A percentile compares a stretch with the other conserved stretches of the same genome.
Evolutionary conservation across 345 rosid genomes (phyloP).

Genomic region (Brassica cretica): DNA sequence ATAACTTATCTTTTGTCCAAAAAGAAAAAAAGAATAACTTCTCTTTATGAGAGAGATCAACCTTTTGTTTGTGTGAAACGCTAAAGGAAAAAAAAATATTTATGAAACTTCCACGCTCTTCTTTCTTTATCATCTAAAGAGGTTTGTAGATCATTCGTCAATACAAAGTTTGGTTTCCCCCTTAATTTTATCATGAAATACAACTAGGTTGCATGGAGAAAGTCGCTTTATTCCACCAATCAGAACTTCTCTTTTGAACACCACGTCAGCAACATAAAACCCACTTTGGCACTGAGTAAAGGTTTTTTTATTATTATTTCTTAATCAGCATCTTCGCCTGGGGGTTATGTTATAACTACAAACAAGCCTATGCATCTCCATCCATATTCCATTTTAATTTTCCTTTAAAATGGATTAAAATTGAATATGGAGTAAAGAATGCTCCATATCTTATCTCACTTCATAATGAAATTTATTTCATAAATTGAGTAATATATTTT

Average conservation of each 20-base stretch:
- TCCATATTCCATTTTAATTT: too few relatives aligned
- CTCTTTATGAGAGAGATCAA: background rate
- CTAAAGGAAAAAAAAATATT: background rate
- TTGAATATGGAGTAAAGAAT: too few relatives aligned
- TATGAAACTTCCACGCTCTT: slow-evolving; percentile 14
- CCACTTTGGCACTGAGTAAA: slow-evolving; percentile 22
- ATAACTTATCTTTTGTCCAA: too few relatives aligned
- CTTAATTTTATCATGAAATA: slow-evolving; percentile 19
- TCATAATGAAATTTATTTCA: too few relatives aligned
- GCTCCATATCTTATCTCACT: too few relatives aligned
- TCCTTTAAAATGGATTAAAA: too few relatives aligned
- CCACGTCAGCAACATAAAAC: slow-evolving; percentile 25
- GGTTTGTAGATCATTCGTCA: slow-evolving; percentile 17
- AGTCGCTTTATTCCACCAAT: slow-evolving; percentile 27
- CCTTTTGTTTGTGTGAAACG: background rate
- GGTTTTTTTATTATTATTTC: background rate
- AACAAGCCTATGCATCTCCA: too few relatives aligned
- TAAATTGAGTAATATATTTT: too few relatives aligned
- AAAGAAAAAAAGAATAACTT: too few relatives aligned
- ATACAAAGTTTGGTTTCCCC: slow-evolving; percentile 33
- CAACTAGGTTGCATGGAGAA: slow-evolving; percentile 34
- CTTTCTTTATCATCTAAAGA: slow-evolving; percentile 13
- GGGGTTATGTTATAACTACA: background rate
- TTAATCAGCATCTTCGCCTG: slow-evolving; percentile 11
- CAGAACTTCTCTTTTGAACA: slow-evolving; percentile 26